Percentiles rank a stretch among this genome's conserved stretches.
phyloP scores from a whole-genome alignment of 768 basidiomycete species.

The Suillus placidus region DNA sequence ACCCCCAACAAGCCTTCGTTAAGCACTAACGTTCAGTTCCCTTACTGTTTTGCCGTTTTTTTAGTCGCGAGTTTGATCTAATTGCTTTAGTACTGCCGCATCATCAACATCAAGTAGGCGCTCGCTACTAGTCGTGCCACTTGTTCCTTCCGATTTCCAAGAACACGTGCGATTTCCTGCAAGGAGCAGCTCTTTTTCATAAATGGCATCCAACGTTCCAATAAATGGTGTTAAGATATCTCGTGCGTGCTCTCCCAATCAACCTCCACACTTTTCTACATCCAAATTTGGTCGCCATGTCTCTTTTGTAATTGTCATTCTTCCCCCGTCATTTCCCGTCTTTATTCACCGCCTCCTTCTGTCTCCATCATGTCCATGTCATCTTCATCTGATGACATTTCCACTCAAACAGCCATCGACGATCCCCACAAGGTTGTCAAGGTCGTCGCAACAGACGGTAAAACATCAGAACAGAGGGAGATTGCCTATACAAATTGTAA shows the following conservation, averaged over 20 bases:
- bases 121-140: slow-evolving; percentile 19
- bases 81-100: slow-evolving; percentile 10
- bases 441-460: slow-evolving; percentile 94
- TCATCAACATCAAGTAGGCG: slow-evolving; percentile 15
- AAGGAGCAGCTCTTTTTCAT: slow-evolving; percentile 16
- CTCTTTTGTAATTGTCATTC: slow-evolving; percentile 14
- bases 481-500: slow-evolving; percentile 97
- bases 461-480: slow-evolving; percentile 83
- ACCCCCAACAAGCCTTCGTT: slow-evolving; percentile 19
- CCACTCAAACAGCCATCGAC: slow-evolving; percentile 67
- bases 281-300: slow-evolving; percentile 34
- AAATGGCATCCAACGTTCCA: slow-evolving; percentile 77
- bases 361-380: slow-evolving; percentile 29
- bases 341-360: slow-evolving; percentile 41
- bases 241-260: slow-evolving; percentile 53
- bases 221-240: slow-evolving; percentile 89
- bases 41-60: not conserved
- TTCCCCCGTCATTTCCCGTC: slow-evolving; percentile 27
- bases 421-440: slow-evolving; percentile 97
- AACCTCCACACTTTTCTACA: slow-evolving; percentile 19
- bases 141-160: slow-evolving; percentile 8
- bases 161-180: slow-evolving; percentile 10
- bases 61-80: slow-evolving; percentile 6
- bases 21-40: slow-evolving; percentile 6
- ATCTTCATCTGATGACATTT: slow-evolving; percentile 27